phyloP scores from a whole-genome alignment of 2,329 filamentous ascomycete species.

The Pestalotiopsis sp. region DNA sequence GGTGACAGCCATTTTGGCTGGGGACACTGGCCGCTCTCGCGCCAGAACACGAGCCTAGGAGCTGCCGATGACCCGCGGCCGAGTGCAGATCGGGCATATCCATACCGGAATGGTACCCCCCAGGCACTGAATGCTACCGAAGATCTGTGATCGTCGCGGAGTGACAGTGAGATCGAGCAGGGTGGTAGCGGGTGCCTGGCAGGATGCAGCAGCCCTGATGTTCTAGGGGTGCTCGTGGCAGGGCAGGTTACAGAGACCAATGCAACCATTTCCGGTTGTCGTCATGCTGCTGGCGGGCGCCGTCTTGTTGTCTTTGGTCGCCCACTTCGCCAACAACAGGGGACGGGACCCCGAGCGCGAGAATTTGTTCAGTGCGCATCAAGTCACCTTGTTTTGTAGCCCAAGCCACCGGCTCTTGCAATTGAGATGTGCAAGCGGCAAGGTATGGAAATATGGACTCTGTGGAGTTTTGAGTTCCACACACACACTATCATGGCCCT shows the following conservation, averaged over 20 bases:
- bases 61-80: not conserved
- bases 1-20: not conserved
- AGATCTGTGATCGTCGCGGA: not conserved
- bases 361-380: too few relatives aligned
- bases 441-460: not conserved
- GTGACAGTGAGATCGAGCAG: not conserved
- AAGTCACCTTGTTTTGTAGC: not conserved
- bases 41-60: not conserved
- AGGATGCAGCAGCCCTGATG: too few relatives aligned
- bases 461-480: not conserved
- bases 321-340: not conserved
- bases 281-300: too few relatives aligned
- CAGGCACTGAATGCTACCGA: not conserved
- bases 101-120: not conserved
- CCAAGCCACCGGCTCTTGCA: not conserved
- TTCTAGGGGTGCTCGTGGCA: too few relatives aligned
- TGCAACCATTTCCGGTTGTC: too few relatives aligned
- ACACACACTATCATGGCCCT: not conserved
- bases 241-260: too few relatives aligned
- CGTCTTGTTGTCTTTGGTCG: too few relatives aligned
- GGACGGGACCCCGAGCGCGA: too few relatives aligned
- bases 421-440: not conserved
- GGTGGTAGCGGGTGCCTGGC: not conserved
- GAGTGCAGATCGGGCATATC: not conserved
- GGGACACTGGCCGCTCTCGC: not conserved